These are phyloP conservation scores for Claviceps pazoutovae DNA, from an alignment of 2,329 filamentous ascomycete species.

Conservation along the genomic window DNA sequence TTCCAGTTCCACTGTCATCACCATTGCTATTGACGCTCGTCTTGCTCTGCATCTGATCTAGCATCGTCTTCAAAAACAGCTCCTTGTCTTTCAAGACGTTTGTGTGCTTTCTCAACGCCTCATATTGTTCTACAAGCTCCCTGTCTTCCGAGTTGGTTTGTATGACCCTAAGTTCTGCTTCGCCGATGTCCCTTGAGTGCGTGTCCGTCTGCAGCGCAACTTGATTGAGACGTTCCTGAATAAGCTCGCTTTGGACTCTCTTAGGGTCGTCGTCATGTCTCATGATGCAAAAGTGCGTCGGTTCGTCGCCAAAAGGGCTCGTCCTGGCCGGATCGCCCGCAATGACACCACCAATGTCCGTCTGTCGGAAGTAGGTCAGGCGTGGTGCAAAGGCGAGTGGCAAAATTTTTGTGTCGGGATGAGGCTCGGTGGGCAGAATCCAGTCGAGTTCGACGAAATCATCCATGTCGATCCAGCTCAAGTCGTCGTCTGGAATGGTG, in stretches of 20 bases:
- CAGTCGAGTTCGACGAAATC: constrained; percentile 97
- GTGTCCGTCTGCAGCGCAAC: constrained; percentile 64
- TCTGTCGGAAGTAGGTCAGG: constrained; percentile 94
- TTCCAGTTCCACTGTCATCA: background rate
- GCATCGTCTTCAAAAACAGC: constrained; percentile 43
- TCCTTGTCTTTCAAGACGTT: constrained; percentile 43
- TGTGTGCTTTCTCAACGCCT: constrained; percentile 43
- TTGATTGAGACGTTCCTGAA: constrained; percentile 65
- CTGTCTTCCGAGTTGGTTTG: constrained; percentile 35
- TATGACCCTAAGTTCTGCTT: constrained; percentile 56
- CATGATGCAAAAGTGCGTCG: constrained; percentile 93
- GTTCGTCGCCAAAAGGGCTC: constrained; percentile 84
- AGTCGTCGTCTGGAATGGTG: constrained; percentile 87
- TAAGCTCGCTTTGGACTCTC: constrained; percentile 73
- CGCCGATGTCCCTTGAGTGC: constrained; percentile 58
- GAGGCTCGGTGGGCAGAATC: constrained; percentile 80
- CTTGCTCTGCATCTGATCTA: constrained; percentile 32
- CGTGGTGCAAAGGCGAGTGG: constrained; percentile 87
- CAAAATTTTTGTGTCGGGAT: constrained; percentile 86
- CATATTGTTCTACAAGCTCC: constrained; percentile 42
- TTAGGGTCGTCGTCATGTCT: constrained; percentile 79
- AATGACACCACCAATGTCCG: constrained; percentile 72
- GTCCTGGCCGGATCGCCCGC: constrained; percentile 68
- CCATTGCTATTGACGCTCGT: constrained; percentile 14
- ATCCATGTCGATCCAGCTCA: constrained; percentile 98